These are phyloP conservation scores for Phylloporus rhodoxanthus DNA, from an alignment of 768 basidiomycete species.

Conservation along the genomic window DNA sequence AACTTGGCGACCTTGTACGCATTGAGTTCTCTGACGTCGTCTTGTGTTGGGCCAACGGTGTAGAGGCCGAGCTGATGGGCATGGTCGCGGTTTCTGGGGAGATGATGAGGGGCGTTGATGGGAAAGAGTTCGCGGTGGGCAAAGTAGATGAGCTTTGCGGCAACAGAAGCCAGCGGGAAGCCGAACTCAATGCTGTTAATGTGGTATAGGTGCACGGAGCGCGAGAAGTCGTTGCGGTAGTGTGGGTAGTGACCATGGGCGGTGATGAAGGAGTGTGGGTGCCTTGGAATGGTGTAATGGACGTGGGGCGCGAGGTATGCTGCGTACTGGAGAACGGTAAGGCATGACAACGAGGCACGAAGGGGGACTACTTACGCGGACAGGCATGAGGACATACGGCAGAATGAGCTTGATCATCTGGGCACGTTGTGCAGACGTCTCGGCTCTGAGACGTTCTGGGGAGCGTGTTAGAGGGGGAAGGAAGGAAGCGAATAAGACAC, in stretches of 20 bases:
- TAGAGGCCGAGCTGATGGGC: constrained; percentile 19
- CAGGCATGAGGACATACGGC: constrained; percentile 46
- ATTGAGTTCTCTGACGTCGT: constrained; percentile 58
- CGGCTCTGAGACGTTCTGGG: constrained; percentile 27
- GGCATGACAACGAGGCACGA: not conserved
- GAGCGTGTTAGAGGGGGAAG: constrained; percentile 11
- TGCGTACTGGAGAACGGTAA: constrained; percentile 40
- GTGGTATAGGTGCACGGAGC: constrained; percentile 27
- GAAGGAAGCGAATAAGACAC: constrained; percentile 14
- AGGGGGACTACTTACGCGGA: constrained; percentile 35
- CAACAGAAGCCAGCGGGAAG: constrained; percentile 45
- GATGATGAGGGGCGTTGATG: constrained; percentile 38
- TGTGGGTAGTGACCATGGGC: constrained; percentile 45
- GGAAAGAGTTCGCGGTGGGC: constrained; percentile 48
- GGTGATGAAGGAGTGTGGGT: constrained; percentile 29
- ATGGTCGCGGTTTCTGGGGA: constrained; percentile 29
- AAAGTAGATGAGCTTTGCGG: constrained; percentile 62
- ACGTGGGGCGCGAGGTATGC: constrained; percentile 55
- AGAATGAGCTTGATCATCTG: constrained; percentile 32
- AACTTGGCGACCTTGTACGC: constrained; percentile 34
- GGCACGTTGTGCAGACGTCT: constrained; percentile 24
- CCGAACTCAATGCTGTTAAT: constrained; percentile 22
- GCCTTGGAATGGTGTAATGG: constrained; percentile 52
- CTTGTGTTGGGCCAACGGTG: constrained; percentile 43
- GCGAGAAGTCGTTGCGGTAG: constrained; percentile 36